Conservation (phyloP, 331 rosid species). For the Acacia pycnantha region DNA sequence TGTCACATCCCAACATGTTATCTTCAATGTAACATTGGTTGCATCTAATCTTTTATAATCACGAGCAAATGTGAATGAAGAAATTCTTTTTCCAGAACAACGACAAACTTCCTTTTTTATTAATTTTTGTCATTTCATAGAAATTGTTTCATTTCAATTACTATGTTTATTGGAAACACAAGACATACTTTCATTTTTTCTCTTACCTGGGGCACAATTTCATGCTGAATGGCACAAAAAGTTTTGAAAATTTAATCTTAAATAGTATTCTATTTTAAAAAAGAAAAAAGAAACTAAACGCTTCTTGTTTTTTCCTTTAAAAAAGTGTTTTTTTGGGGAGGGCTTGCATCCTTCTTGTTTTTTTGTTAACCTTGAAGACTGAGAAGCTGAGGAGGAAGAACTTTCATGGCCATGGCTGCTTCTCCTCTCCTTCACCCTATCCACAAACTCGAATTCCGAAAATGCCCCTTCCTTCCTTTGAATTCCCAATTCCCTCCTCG, state of each 20-base stretch:
- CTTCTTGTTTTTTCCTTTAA: too few species aligned
- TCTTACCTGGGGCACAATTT: background rate
- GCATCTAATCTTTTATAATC: too few species aligned
- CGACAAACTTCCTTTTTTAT: background rate
- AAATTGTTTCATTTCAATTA: background rate
- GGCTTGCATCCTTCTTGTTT: background rate
- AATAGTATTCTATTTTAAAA: too few species aligned
- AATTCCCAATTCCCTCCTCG: slow-evolving; percentile 39
- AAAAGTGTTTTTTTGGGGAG: too few species aligned
- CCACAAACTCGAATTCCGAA: slow-evolving; percentile 32
- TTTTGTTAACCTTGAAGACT: background rate
- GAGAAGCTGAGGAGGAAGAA: background rate
- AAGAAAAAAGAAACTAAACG: too few species aligned
- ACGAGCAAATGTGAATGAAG: too few species aligned
- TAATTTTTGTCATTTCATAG: background rate
- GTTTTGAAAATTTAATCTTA: too few species aligned
- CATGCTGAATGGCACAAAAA: too few species aligned
- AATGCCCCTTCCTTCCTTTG: slow-evolving; percentile 34
- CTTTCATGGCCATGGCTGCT: slow-evolving; percentile 37
- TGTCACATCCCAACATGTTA: too few species aligned
- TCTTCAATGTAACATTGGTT: too few species aligned
- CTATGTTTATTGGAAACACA: background rate
- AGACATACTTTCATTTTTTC: background rate
- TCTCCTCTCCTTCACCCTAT: slow-evolving; percentile 38
- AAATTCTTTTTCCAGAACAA: too few species aligned